Percentiles rank a stretch among this genome's conserved stretches.
phyloP scores from a whole-genome alignment of 371 early-diverging fungal species.

The Lichtheimia ornata region DNA sequence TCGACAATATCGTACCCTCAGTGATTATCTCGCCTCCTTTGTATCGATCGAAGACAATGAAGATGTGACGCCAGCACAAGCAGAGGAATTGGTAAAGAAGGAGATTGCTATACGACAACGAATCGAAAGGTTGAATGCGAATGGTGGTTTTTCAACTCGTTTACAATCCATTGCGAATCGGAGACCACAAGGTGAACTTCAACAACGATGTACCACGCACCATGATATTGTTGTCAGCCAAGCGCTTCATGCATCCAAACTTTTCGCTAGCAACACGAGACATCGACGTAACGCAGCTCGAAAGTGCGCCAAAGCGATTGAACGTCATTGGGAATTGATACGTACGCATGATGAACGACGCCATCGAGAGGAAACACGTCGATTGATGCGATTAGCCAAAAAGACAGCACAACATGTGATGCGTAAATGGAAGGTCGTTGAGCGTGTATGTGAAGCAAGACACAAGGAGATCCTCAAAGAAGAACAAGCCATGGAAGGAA shows the following conservation, averaged over 20 bases:
- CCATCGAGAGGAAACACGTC: slow-evolving; percentile 53
- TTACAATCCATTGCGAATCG: slow-evolving; percentile 29
- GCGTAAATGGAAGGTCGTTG: slow-evolving; percentile 68
- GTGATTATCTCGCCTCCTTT: slow-evolving; percentile 60
- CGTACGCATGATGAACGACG: slow-evolving; percentile 54
- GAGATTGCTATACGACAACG: slow-evolving; percentile 48
- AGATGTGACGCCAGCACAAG: slow-evolving; percentile 56
- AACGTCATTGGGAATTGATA: slow-evolving; percentile 55
- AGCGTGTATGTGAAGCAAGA: slow-evolving; percentile 61
- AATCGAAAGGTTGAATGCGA: slow-evolving; percentile 34
- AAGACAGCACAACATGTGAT: slow-evolving; percentile 66
- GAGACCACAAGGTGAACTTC: slow-evolving; percentile 41
- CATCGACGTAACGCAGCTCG: slow-evolving; percentile 51
- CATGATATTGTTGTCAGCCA: slow-evolving; percentile 31
- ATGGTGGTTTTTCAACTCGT: slow-evolving; percentile 49
- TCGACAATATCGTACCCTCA: slow-evolving; percentile 40
- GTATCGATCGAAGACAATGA: slow-evolving; percentile 55
- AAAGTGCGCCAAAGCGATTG: slow-evolving; percentile 62
- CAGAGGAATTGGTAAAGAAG: slow-evolving; percentile 36
- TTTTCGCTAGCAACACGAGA: slow-evolving; percentile 43
- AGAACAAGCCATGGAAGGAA: slow-evolving; percentile 61
- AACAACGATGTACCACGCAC: slow-evolving; percentile 5
- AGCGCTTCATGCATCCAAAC: slow-evolving; percentile 39
- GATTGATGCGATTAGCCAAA: slow-evolving; percentile 62
- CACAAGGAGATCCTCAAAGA: slow-evolving; percentile 60